Base-by-base conservation (phyloP, 345 rosid species). In the Moricandia arvensis region DNA sequence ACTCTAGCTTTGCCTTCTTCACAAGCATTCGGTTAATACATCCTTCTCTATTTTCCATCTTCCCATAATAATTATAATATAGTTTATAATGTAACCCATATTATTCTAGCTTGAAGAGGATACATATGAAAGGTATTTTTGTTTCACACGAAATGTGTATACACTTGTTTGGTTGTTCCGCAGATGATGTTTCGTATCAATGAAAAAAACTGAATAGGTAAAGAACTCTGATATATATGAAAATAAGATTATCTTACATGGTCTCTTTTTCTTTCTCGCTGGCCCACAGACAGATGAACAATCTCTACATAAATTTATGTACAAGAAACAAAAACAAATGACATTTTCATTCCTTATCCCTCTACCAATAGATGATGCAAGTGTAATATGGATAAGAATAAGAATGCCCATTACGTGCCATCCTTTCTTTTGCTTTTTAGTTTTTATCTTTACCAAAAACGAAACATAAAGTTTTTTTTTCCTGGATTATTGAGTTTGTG, bases 291-390 rank as follows among this genome's bases (percentile, higher is more conserved):
- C 68, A 37, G 17, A 37, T 59, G 73, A 78, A 66, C 68, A 35
- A 66, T 35, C 49, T 37, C 15, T 49, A 59, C 51, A 66, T 59
- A 66, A 66, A 78, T 72, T 72, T 51, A 72, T 66, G 58, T 59
- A 66, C 15, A 78, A 72, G 51, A 78, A 66, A 78, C 77, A 66
- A 72, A 78, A 49, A 72, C 7, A 72, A 49, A 59, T 78, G 69
- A 78, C 81, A 66, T 5, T 66, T n/a, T 72, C 72, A 77, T 77
- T 77, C 72, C 80, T 64, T 77, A 77, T 71, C 80, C 54, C 34
- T 47, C 37, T 15, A 12, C 13, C 5, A 59, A 11, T 59, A 33
- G 45, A 58, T 58, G 34, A 59, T 34, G 68, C 67, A 59, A 65
- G 30, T 77, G 57, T 31, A 12, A 66, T 71, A 49, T 72, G 51